Base-by-base conservation (phyloP, 768 basidiomycete species). In the Ramaria rubella region DNA sequence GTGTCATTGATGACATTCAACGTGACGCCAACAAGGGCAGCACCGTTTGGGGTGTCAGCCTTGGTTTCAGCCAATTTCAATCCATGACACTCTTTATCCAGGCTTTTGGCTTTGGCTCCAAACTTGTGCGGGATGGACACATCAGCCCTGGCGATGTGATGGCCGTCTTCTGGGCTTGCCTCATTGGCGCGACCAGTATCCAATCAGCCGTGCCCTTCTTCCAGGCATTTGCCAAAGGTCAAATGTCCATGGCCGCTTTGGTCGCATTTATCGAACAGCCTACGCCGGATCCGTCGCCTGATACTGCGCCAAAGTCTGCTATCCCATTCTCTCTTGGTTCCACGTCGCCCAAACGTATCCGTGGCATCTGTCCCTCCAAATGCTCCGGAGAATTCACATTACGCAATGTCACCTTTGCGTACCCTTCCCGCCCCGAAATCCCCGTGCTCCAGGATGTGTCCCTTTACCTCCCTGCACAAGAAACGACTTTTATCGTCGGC, bases 101-200 rank as follows among this genome's bases (percentile, higher is more conserved):
- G 65, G 94, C 86, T 0, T 98, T 98, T 71, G 97, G 95, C 94
- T 98, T 86, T 65, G 95, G 94, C 12, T 79, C 87, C 2, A 85
- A 87, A 65, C 79, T 96, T 51, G 92, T 99, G n/a, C 72, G 82
- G n/a, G 77, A 85, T 12, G 88, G 87, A 15, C 81, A 76, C 59
- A 77, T 82, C 52, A 72, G 72, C 3, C 73, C 87, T 0, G 92
- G 92, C 1, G 80, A 86, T 33, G 88, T 97, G 60, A 94, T 94
- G 86, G 85, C 88, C n/a, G 91, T 94, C 51, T 99, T 98, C 69
- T 98, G 95, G 94, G 94, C 95, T 0, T 94, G 91, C 67, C 75
- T 97, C 21, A 88, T 97, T 59, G 93, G 91, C 0, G 86, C 88
- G 1, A 85, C 80, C 62, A 93, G 91, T 68, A 72, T 96, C 2